These are phyloP conservation scores for Forsythia suspensa DNA, from an alignment of 257 asterid species.

Conservation along the genomic window DNA sequence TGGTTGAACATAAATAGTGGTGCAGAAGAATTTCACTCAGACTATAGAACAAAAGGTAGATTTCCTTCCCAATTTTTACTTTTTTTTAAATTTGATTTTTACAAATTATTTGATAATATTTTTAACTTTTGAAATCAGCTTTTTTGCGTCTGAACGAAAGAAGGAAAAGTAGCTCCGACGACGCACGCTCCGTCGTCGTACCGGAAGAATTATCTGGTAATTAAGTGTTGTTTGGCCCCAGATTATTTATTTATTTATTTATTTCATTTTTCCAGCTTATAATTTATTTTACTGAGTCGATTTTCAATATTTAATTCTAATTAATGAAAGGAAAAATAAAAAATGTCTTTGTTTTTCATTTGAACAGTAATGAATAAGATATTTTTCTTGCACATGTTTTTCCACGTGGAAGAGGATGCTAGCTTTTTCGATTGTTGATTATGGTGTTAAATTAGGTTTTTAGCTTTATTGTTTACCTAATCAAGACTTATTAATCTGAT, in stretches of 20 bases:
- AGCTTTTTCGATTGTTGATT: conserved; percentile 13
- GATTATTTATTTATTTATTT: not conserved
- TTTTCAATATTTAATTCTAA: not conserved
- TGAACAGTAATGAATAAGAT: not conserved
- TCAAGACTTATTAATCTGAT: conserved; percentile 11
- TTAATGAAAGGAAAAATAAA: not conserved
- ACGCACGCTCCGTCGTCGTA: conserved; percentile 63
- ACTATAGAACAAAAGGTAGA: conserved; percentile 48
- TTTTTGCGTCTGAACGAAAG: conserved; percentile 37
- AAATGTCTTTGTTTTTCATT: not conserved
- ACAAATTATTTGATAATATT: not conserved
- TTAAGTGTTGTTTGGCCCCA: conserved; percentile 15
- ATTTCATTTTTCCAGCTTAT: not conserved
- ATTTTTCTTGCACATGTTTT: not conserved
- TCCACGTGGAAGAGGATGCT: not conserved
- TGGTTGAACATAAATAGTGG: conserved; percentile 64
- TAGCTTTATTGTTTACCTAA: not conserved
- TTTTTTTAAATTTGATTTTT: not conserved
- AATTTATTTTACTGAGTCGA: not conserved
- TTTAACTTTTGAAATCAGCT: conserved; percentile 21
- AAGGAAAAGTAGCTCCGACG: conserved; percentile 78
- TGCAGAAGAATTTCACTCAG: conserved; percentile 63
- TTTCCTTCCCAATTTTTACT: not conserved
- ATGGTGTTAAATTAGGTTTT: conserved; percentile 1
- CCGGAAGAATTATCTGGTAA: conserved; percentile 79